A percentile compares a stretch with the other conserved stretches of the same genome.
These are phyloP conservation scores for Mesembryanthemum crystallinum DNA, from an alignment of 148 eudicot species.

Conservation along the genomic window DNA sequence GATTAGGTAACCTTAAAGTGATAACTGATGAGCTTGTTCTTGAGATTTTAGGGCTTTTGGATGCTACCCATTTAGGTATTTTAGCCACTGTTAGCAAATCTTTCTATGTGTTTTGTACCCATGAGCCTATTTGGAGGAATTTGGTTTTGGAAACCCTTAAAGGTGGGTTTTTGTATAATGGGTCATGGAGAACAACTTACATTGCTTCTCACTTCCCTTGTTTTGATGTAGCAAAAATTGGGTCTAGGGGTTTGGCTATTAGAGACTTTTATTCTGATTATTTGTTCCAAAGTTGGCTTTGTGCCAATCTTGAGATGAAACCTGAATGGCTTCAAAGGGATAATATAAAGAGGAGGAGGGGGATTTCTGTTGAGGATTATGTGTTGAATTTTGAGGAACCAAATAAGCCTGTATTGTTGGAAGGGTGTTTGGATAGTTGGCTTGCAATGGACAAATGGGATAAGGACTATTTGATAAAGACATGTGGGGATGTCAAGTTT, in stretches of 20 bases:
- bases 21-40: constrained; percentile 86
- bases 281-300: constrained; percentile 95
- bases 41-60: constrained; percentile 68
- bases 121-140: constrained; percentile 92
- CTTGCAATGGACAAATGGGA: constrained; percentile 69
- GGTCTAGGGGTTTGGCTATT: constrained; percentile 43
- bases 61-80: constrained; percentile 59
- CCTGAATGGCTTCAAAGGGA: constrained; percentile 86
- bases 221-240: constrained; percentile 27
- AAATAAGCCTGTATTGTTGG: constrained; percentile 88
- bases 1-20: constrained; percentile 64
- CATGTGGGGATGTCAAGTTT: constrained; percentile 64
- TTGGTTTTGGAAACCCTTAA: constrained; percentile 67
- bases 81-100: constrained; percentile 76
- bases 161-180: constrained; percentile 59
- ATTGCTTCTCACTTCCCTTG: constrained; percentile 39
- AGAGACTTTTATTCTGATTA: constrained; percentile 91
- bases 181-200: constrained; percentile 77
- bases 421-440: constrained; percentile 90
- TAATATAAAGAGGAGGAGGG: constrained; percentile 63
- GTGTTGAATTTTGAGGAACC: constrained; percentile 65
- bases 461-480: constrained; percentile 54
- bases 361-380: constrained; percentile 87
- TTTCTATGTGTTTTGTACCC: constrained; percentile 71
- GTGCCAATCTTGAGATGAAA: constrained; percentile 98